Evolutionary conservation across 2,329 filamentous ascomycete genomes (phyloP), one percentile per base, ranked within the genome.

Genomic region (Nannizzia gypsea): DNA sequence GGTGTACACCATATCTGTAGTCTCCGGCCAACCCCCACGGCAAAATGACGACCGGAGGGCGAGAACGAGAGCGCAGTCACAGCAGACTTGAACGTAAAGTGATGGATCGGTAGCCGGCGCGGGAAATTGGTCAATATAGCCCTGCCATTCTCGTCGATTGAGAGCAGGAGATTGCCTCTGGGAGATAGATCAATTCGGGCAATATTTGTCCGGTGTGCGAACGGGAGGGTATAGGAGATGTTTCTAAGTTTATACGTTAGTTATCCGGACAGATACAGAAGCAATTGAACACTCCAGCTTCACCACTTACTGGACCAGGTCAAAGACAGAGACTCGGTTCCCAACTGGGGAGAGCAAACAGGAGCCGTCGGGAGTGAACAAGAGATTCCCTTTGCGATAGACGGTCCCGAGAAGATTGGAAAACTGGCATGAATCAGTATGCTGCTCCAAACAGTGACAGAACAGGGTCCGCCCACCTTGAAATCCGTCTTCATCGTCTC

Each of bases 401-500:
- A 99, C 93, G 67, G 93, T 99, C 72, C 93, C 95, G 70, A 99
- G 83, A 73, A 99, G 83, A 77, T 97, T 99, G 73, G 92, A 96
- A 78, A 99, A 99, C 91, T 96, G 69, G 1, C 48, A n/a, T 24
- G 13, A 6, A 62, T 76, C 60, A 77, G 61, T 48, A 56, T 42
- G 31, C 17, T 6, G 26, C 8, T 22, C 13, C 8, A 57, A 31
- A 3, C 46, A 28, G 24, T 22, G 54, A 13, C 2, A n/a, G 36
- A 20, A 17, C n/a, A 36, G 15, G 17, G 22, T n/a, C 6, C n/a
- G 20, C 62, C 61, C 74, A 95, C 92, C 85, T 93, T 95, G 76
- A 97, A 99, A 77, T 97, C 92, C 66, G 91, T 97, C 88, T 97
- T 99, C 93, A 99, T 99, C 63, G 64, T 80, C 63, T 64, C 60